Evolutionary conservation across 2,329 filamentous ascomycete species (phyloP).

Genomic region (Trichoderma asperellum): DNA sequence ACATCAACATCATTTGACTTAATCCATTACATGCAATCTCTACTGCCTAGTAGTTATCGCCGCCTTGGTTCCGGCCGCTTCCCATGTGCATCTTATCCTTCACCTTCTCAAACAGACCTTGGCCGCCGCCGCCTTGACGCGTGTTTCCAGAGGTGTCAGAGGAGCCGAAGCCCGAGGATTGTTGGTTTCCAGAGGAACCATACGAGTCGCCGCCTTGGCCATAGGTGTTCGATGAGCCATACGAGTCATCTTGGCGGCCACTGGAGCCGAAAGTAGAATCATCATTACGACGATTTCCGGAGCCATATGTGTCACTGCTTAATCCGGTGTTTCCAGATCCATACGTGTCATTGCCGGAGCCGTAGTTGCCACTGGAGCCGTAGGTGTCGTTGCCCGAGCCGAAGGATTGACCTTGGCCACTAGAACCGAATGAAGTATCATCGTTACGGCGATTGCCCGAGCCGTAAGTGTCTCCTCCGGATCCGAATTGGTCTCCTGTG

Average conservation of each 20-base stretch:
- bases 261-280: slow-evolving; percentile 18
- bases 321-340: slow-evolving; percentile 32
- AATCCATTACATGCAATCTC: not conserved
- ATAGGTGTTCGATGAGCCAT: slow-evolving; percentile 31
- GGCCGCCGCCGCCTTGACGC: slow-evolving; percentile 39
- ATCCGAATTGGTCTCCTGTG: slow-evolving; percentile 3
- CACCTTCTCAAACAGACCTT: slow-evolving; percentile 57
- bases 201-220: slow-evolving; percentile 28
- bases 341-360: slow-evolving; percentile 32
- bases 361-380: slow-evolving; percentile 16
- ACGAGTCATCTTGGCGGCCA: slow-evolving; percentile 31
- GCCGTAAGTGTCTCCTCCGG: slow-evolving; percentile 32
- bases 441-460: slow-evolving; percentile 28
- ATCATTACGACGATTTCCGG: not conserved
- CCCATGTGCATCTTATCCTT: slow-evolving; percentile 58
- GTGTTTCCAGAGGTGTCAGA: slow-evolving; percentile 15
- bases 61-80: slow-evolving; percentile 54
- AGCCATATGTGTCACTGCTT: not conserved
- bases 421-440: slow-evolving; percentile 11
- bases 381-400: slow-evolving; percentile 25
- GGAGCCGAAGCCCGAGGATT: slow-evolving; percentile 25
- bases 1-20: not conserved
- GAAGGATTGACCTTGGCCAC: not conserved
- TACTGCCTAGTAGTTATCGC: slow-evolving; percentile 51
- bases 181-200: slow-evolving; percentile 22